Evolutionary conservation across 129 eudicot species (phyloP).

Genomic region (Flaveria bidentis): DNA sequence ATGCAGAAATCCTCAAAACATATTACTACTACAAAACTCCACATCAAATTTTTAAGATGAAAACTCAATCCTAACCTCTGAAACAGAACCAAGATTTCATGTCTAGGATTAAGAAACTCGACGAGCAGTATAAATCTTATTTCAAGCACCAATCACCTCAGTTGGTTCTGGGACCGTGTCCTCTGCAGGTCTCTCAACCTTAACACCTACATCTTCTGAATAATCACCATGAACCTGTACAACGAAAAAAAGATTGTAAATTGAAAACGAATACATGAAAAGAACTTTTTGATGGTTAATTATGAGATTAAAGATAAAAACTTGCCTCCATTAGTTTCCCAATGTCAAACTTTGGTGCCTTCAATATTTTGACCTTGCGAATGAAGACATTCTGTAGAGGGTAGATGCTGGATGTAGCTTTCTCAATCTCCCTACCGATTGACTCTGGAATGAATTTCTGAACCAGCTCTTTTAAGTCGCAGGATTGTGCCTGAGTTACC

Average conservation of each 20-base stretch:
- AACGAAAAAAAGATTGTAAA: neutral
- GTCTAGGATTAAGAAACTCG: neutral
- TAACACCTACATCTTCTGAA: conserved; percentile 67
- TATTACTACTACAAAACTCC: conserved; percentile 17
- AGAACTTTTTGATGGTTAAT: neutral
- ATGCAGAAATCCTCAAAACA: conserved; percentile 12
- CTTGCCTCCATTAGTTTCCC: conserved; percentile 79
- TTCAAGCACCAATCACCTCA: conserved; percentile 74
- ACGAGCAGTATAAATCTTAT: conserved; percentile 18
- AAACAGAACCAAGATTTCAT: conserved; percentile 27
- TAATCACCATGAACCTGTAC: conserved; percentile 75
- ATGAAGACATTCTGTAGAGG: conserved; percentile 78
- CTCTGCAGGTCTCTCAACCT: conserved; percentile 71
- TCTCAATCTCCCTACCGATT: conserved; percentile 76
- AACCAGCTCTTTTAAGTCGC: conserved; percentile 75
- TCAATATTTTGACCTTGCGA: conserved; percentile 77
- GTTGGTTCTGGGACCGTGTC: conserved; percentile 55
- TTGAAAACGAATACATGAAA: no score
- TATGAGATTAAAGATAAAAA: neutral
- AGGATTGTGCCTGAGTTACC: conserved; percentile 75
- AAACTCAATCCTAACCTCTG: conserved; percentile 21
- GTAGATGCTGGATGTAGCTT: conserved; percentile 82
- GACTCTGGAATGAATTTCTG: conserved; percentile 74
- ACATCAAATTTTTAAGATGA: neutral
- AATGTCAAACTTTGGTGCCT: conserved; percentile 81